These are phyloP conservation scores for Teunomyces pallodes DNA, from an alignment of 805 yeast species.

Conservation along the genomic window DNA sequence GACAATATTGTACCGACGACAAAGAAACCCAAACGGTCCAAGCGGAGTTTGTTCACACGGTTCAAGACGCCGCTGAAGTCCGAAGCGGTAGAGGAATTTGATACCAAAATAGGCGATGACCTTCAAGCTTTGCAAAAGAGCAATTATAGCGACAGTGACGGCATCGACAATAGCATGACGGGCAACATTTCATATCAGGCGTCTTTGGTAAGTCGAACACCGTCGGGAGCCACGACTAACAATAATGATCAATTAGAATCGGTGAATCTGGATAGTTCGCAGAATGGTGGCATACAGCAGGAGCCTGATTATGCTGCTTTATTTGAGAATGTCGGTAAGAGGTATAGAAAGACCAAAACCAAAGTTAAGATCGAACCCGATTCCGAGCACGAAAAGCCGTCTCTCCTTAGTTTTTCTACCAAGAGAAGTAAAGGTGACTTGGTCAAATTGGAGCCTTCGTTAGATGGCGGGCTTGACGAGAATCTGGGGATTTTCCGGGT, in stretches of 20 bases:
- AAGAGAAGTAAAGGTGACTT: slow-evolving; percentile 3
- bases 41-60: slow-evolving; percentile 37
- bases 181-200: slow-evolving; percentile 10
- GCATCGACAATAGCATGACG: slow-evolving; percentile 6
- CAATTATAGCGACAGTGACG: slow-evolving; percentile 9
- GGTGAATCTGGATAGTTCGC: slow-evolving; percentile 15
- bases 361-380: slow-evolving; percentile 20
- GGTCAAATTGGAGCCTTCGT: not conserved
- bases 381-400: slow-evolving; percentile 5
- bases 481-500: not conserved
- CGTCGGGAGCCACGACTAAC: slow-evolving; percentile 15
- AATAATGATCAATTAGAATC: slow-evolving; percentile 10
- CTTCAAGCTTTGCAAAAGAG: slow-evolving; percentile 4
- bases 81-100: slow-evolving; percentile 13
- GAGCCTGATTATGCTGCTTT: slow-evolving; percentile 45
- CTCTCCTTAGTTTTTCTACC: slow-evolving; percentile 1
- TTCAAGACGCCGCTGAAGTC: slow-evolving; percentile 24
- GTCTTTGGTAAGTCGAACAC: slow-evolving; percentile 18
- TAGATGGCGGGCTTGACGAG: not conserved
- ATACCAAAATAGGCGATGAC: slow-evolving; percentile 3
- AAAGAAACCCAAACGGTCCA: slow-evolving; percentile 32
- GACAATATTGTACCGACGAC: slow-evolving; percentile 9
- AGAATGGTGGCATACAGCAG: slow-evolving; percentile 4
- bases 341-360: slow-evolving; percentile 26
- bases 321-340: slow-evolving; percentile 42